A percentile compares a stretch with the other conserved stretches of the same genome.
These are phyloP conservation scores for Penicillium steckii DNA, from an alignment of 495 filamentous ascomycete species.

Conservation along the genomic window DNA sequence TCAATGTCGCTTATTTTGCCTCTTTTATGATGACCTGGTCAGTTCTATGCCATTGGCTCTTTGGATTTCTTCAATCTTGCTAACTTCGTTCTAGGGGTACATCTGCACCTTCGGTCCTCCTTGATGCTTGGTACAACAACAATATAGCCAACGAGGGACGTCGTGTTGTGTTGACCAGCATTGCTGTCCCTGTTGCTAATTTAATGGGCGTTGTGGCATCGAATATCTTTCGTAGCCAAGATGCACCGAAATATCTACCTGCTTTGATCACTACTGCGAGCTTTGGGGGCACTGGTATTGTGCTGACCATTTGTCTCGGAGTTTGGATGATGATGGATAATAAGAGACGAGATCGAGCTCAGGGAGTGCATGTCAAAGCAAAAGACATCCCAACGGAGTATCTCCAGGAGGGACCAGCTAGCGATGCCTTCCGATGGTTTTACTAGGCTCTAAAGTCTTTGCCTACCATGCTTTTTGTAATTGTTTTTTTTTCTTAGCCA, in stretches of 20 bases:
- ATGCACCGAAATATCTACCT: slow-evolving; percentile 72
- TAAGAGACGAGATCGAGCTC: slow-evolving; percentile 54
- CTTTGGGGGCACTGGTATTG: slow-evolving; percentile 64
- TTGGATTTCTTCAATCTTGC: not conserved
- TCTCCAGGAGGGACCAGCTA: slow-evolving; percentile 64
- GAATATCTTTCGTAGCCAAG: slow-evolving; percentile 71
- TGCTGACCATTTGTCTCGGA: slow-evolving; percentile 58
- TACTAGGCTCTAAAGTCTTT: slow-evolving; percentile 21
- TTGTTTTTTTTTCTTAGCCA: not conserved
- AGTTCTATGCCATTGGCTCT: not conserved
- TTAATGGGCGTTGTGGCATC: slow-evolving; percentile 76
- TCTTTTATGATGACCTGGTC: slow-evolving; percentile 79
- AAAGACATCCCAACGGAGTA: slow-evolving; percentile 67
- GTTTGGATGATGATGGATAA: slow-evolving; percentile 74
- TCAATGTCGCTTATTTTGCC: slow-evolving; percentile 71
- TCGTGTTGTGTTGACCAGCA: slow-evolving; percentile 66
- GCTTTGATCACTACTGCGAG: slow-evolving; percentile 71
- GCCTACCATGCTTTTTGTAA: too few species aligned
- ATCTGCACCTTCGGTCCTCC: slow-evolving; percentile 51
- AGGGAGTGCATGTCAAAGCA: slow-evolving; percentile 60
- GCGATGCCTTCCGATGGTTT: slow-evolving; percentile 72
- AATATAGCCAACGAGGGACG: slow-evolving; percentile 75
- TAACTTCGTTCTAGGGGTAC: slow-evolving; percentile 39
- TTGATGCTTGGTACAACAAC: slow-evolving; percentile 72
- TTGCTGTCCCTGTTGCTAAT: slow-evolving; percentile 75